phyloP scores from a whole-genome alignment of 2,329 filamentous ascomycete species.

The Fusarium sp. region DNA sequence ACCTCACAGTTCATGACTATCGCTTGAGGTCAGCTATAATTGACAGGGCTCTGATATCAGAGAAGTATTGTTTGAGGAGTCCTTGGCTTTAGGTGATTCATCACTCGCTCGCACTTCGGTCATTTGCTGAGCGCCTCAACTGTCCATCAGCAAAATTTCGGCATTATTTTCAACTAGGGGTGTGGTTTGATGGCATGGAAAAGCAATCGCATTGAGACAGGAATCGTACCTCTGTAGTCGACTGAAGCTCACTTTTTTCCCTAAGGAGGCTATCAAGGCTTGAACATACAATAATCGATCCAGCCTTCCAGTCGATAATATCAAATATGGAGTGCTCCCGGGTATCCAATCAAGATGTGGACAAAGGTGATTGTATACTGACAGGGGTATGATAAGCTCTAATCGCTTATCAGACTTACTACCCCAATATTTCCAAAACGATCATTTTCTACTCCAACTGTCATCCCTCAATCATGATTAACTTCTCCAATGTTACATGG shows the following conservation, averaged over 20 bases:
- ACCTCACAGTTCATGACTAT: no score
- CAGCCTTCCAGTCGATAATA: no score
- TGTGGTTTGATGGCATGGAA: rapidly evolving
- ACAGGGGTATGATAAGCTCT: neutral
- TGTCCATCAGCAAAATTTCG: rapidly evolving
- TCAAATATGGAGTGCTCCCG: neutral
- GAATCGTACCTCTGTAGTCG: rapidly evolving
- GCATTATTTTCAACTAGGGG: rapidly evolving
- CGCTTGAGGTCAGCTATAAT: neutral
- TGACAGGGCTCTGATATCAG: rapidly evolving
- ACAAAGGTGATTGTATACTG: no score
- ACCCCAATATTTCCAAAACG: neutral
- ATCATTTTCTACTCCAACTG: neutral
- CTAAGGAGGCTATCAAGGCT: rapidly evolving
- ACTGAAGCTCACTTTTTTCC: rapidly evolving
- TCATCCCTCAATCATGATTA: neutral
- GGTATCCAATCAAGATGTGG: neutral
- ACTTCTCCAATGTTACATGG: neutral
- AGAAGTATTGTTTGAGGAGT: rapidly evolving
- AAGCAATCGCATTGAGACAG: neutral
- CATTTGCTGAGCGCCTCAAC: rapidly evolving
- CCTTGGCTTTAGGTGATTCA: rapidly evolving
- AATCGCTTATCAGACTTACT: neutral
- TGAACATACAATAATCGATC: neutral
- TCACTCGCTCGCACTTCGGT: rapidly evolving